Conservation (phyloP, 1,284 basidiomycete species). For the Cystobasidium slooffiae region DNA sequence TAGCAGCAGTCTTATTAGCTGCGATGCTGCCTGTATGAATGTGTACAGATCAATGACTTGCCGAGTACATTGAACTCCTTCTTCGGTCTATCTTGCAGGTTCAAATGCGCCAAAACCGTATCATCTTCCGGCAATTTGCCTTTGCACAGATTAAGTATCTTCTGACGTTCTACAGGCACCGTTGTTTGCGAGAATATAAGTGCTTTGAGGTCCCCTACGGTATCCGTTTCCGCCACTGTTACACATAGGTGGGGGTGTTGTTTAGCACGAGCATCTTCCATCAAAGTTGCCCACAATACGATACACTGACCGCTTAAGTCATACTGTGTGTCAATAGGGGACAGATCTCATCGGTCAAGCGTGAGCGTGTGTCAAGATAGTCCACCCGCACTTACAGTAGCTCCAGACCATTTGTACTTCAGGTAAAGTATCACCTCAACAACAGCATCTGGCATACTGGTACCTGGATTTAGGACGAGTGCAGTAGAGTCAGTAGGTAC, state of each 20-base stretch:
- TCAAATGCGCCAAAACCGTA: slow-evolving; percentile 63
- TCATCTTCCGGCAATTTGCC: slow-evolving; percentile 80
- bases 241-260: background rate
- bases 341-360: background rate
- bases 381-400: slow-evolving; percentile 7
- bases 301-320: background rate
- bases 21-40: background rate
- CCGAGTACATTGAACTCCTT: slow-evolving; percentile 78
- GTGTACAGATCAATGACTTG: background rate
- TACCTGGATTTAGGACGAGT: background rate
- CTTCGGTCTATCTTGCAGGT: slow-evolving; percentile 65
- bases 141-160: slow-evolving; percentile 82
- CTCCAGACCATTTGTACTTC: slow-evolving; percentile 37
- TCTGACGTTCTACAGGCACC: slow-evolving; percentile 77
- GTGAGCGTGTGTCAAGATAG: background rate
- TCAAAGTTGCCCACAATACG: background rate
- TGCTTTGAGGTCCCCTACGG: slow-evolving; percentile 42
- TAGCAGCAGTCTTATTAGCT: background rate
- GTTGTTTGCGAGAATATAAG: slow-evolving; percentile 44
- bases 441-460: background rate
- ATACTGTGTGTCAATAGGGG: background rate
- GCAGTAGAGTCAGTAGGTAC: background rate
- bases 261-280: background rate
- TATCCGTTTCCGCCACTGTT: slow-evolving; percentile 38
- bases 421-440: slow-evolving; percentile 38